These are phyloP conservation scores for Ophiostoma triangulosporum DNA, from an alignment of 2,329 filamentous ascomycete species.

Conservation along the genomic window DNA sequence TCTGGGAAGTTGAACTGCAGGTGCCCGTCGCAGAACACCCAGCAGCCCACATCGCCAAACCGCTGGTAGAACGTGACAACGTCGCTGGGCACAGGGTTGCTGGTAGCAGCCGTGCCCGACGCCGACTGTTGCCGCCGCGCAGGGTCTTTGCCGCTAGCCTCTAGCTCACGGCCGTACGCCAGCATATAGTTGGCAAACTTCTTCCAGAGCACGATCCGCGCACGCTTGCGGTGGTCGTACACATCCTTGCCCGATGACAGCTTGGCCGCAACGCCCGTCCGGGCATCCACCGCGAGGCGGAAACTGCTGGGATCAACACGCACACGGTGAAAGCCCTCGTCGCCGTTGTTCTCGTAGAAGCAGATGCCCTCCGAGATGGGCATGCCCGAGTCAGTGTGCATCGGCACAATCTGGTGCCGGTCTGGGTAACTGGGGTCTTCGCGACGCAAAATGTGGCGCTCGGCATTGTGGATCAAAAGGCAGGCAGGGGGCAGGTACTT, in stretches of 20 bases:
- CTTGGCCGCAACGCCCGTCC: conserved; percentile 45
- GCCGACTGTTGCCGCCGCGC: conserved; percentile 34
- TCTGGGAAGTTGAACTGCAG: conserved; percentile 79
- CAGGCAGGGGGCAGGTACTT: conserved; percentile 53
- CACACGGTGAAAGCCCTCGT: conserved; percentile 48
- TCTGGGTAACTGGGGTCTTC: conserved; percentile 42
- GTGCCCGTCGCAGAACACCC: conserved; percentile 69
- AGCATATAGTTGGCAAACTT: conserved; percentile 66
- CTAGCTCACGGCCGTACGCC: conserved; percentile 59
- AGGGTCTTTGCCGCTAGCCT: conserved; percentile 23
- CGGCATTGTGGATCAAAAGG: conserved; percentile 57
- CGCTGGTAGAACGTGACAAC: conserved; percentile 72
- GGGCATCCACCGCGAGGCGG: conserved; percentile 36
- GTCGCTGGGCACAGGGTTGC: conserved; percentile 32
- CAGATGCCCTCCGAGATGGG: conserved; percentile 35
- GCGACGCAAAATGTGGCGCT: conserved; percentile 52
- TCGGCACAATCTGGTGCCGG: conserved; percentile 48
- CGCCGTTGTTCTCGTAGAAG: conserved; percentile 60
- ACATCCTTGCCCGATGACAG: conserved; percentile 49
- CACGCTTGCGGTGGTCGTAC: conserved; percentile 51
- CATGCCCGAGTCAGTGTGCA: conserved; percentile 26
- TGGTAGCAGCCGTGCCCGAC: conserved; percentile 3
- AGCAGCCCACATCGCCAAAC: conserved; percentile 67
- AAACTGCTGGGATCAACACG: conserved; percentile 51
- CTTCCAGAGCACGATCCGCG: conserved; percentile 55